Evolutionary conservation across 169 alveolate species (phyloP).

Genomic region (Cryptosporidium viatorum): DNA sequence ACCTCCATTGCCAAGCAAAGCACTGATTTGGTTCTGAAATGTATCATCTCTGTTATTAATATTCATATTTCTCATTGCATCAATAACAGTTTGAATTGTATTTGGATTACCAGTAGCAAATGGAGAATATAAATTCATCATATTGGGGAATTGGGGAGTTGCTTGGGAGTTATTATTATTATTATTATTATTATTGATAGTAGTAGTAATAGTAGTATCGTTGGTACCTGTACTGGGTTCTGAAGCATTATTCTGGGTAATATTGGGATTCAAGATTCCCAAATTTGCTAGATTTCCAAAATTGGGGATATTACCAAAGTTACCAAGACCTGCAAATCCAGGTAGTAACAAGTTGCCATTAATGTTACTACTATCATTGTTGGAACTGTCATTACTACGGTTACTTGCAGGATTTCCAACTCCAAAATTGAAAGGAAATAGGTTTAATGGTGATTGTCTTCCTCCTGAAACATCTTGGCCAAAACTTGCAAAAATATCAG

Average conservation of each 20-base stretch:
- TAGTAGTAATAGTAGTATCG: neutral
- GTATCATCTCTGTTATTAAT: neutral
- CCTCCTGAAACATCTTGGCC: neutral
- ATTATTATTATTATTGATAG: neutral
- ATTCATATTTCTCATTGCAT: conserved; percentile 69
- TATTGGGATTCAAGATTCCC: conserved; percentile 1
- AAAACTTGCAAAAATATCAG: neutral
- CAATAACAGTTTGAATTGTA: conserved; percentile 52
- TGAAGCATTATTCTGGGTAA: neutral
- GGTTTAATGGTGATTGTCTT: neutral
- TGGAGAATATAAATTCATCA: conserved; percentile 22
- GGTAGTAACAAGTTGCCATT: neutral
- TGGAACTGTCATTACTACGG: neutral
- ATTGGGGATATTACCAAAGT: neutral
- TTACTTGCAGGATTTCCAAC: neutral
- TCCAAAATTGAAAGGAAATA: conserved; percentile 17
- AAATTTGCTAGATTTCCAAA: conserved; percentile 15
- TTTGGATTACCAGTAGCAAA: neutral
- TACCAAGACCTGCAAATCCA: conserved; percentile 2
- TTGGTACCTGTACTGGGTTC: neutral
- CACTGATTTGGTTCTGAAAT: neutral
- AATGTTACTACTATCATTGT: neutral
- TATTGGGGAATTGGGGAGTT: neutral
- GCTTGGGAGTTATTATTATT: conserved; percentile 2
- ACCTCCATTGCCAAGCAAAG: neutral